Conservation (phyloP, 2,329 filamentous ascomycete genomes). For the Colletotrichum karsti region DNA sequence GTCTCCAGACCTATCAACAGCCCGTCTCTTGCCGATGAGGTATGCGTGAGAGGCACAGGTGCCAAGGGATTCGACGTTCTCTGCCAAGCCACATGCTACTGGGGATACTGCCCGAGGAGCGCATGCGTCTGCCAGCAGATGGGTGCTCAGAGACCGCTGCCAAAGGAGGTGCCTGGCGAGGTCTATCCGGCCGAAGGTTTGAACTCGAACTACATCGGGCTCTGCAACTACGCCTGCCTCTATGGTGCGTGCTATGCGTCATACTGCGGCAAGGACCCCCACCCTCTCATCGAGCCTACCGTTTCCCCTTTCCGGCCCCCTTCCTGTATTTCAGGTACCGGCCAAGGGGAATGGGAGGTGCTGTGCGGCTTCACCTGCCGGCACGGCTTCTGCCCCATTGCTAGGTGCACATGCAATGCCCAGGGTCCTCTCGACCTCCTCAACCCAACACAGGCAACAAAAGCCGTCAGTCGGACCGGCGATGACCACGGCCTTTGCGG, state of each 20-base stretch:
- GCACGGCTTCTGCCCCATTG: conserved; percentile 52
- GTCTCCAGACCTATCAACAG: background rate
- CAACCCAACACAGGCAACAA: background rate
- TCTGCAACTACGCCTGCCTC: conserved; percentile 42
- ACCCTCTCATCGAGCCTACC: background rate
- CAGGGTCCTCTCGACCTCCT: background rate
- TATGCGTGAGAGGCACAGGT: conserved; percentile 37
- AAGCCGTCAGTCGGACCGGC: background rate
- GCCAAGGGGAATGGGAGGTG: background rate
- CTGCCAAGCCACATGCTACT: conserved; percentile 40
- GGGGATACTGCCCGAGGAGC: conserved; percentile 40
- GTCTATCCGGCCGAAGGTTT: background rate
- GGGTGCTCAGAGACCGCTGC: conserved; percentile 35
- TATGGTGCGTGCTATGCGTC: conserved; percentile 52
- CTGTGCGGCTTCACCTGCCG: conserved; percentile 55
- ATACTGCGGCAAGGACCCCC: conserved; percentile 29
- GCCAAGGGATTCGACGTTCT: conserved; percentile 43
- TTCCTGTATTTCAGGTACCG: conserved; percentile 32
- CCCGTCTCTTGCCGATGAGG: conserved; percentile 12
- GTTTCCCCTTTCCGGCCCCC: conserved; percentile 13
- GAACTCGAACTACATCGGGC: conserved; percentile 3
- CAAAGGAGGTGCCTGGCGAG: background rate
- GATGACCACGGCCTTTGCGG: conserved; percentile 2
- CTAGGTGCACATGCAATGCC: conserved; percentile 34
- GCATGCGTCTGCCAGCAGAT: conserved; percentile 42